Evolutionary conservation across 1,284 basidiomycete genomes (phyloP), one percentile per base, ranked within the genome.

Genomic region (Fomitiporia mediterranea): DNA sequence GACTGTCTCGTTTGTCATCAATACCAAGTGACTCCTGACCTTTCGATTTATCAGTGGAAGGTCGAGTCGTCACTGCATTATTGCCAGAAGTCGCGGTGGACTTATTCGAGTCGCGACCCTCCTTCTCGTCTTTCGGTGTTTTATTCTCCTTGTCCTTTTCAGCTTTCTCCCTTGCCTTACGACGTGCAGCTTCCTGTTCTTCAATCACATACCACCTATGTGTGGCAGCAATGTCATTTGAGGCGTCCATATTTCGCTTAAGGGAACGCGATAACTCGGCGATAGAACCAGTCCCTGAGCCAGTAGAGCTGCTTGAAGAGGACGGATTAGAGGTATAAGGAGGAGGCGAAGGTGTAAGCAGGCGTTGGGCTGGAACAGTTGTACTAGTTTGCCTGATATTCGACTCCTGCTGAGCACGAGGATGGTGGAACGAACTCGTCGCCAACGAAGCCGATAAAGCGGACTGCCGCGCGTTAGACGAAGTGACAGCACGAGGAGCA

Each of bases 401-500:
- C 54, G 60, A 39, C 52, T 60, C 57, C 37, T 53, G 42, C 27
- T 65, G 63, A 5, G 68, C 70, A 57, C 67, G 72, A 6, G 81
- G 78, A 63, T 82, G 74, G 58, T 85, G 78, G 63, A 88, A 82
- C 9, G 72, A 69, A 13, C 84, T 76, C 19, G 78, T 80, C 8
- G 77, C 82, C 32, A 90, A 71, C 25, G 87, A 89, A 13, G 80
- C 79, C 23, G 88, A 90, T 37, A 90, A 76, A 11, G 82, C 79
- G 53, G 87, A 89, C 63, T 44, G 73, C 70, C 19, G 74, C 73
- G 25, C 66, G 66, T 25, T 72, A 60, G 4, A 67, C 64, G 30
- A 63, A 56, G 4, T 64, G 66, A 5, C 77, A 34, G 46, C 19
- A 19, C 52, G 49, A n/a, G 48, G 40, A 25, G 69, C 23, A 74